Evolutionary conservation across 2,329 filamentous ascomycete genomes (phyloP), one percentile per base, ranked within the genome.

Genomic region (Onygenales sp.): DNA sequence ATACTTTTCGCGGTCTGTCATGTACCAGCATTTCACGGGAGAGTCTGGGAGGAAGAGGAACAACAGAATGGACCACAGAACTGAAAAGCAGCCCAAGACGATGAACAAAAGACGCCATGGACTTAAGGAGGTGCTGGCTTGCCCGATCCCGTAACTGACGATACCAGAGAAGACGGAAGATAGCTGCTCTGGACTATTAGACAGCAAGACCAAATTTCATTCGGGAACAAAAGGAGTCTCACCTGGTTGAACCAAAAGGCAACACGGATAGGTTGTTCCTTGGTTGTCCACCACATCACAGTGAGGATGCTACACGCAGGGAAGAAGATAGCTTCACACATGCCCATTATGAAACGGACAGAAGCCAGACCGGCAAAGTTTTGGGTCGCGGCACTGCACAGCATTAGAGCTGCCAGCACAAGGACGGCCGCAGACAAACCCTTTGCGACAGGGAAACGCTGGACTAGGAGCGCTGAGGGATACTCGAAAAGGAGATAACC

Each of bases 181-280:
- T 60, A 14, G 66, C 52, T 3, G 61, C 63, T 44, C 9, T 31
- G 14, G 13, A 44, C 11, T 27, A 53, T 57, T 49, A 65, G 63
- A 7, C 54, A 48, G 21, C 61, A 66, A 61, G 11, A 63, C 62
- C 27, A 61, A 6, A 62, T 57, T 2, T 61, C 46, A 2, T 60
- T 59, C 45, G 64, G 59, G 27, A 66, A 60, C 3, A 35, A 44
- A 44, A 79, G 76, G 45, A 79, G 61, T 21, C 78, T 75, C 32
- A 78, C 63, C 41, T 81, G 74, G n/a, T 74, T 71, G 61, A 80
- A 84, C 79, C 74, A 84, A 63, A 78, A 75, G 46, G 68, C 78
- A 65, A 78, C 81, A 32, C 80, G 70, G 50, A 75, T 74, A 42
- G 78, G 70, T 63, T 79, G 72, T 66, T 81, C 76, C n/a, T 14